Conservation (phyloP, 805 yeast genomes). For the Starmerella vaccinii region DNA sequence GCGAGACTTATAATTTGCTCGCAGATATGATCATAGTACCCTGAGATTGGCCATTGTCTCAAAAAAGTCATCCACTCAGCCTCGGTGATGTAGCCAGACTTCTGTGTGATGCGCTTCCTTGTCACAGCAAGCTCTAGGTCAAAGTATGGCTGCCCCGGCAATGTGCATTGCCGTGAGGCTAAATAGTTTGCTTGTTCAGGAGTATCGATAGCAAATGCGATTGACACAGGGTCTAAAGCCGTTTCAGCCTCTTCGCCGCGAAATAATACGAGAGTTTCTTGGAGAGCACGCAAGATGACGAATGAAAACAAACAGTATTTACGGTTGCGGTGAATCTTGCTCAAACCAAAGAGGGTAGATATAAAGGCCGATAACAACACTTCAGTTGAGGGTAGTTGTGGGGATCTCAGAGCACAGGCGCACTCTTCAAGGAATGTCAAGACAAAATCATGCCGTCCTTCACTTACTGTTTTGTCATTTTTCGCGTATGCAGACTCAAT, state of each 20-base stretch:
- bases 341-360: conserved; percentile 7
- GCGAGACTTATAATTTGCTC: conserved; percentile 5
- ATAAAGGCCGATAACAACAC: conserved; percentile 12
- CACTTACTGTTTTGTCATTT: background rate
- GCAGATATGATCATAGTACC: conserved; percentile 7
- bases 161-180: conserved; percentile 12
- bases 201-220: background rate
- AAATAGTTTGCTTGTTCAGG: conserved; percentile 11
- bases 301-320: conserved; percentile 14
- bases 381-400: conserved; percentile 18
- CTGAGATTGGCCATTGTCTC: conserved; percentile 6
- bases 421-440: conserved; percentile 1
- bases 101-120: background rate
- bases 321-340: background rate
- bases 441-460: background rate
- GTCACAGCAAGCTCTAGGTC: conserved; percentile 6
- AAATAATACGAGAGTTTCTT: background rate
- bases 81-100: background rate
- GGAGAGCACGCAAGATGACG: conserved; percentile 2
- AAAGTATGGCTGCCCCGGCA: conserved; percentile 10
- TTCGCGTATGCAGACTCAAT: conserved; percentile 9
- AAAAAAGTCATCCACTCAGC: conserved; percentile 5
- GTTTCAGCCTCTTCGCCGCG: background rate
- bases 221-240: background rate
- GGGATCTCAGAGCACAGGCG: background rate